Evolutionary conservation across 495 filamentous ascomycete species (phyloP).

Genomic region (Penicillium bialowiezense): DNA sequence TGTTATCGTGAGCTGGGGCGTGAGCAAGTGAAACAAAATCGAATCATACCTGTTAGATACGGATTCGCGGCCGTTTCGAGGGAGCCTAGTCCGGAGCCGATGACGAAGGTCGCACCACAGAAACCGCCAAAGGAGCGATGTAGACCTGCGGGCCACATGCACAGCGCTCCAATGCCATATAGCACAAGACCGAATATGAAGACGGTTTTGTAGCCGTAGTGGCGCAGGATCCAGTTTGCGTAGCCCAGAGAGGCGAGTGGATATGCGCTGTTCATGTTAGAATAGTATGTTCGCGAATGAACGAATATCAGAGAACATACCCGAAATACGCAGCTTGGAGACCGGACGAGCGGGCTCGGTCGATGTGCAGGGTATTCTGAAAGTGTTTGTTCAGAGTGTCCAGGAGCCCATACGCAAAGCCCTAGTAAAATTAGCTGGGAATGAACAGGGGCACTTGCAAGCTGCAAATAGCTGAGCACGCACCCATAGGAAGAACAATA

Average conservation of each 20-base stretch:
- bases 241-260: conserved; percentile 60
- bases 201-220: conserved; percentile 51
- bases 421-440: conserved; percentile 34
- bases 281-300: too few species aligned
- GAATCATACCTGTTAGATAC: conserved; percentile 44
- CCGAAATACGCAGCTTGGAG: conserved; percentile 56
- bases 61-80: conserved; percentile 58
- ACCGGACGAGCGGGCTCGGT: conserved; percentile 47
- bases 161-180: conserved; percentile 52
- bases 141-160: conserved; percentile 54
- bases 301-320: too few species aligned
- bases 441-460: too few species aligned
- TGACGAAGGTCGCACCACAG: conserved; percentile 58
- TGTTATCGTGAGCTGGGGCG: conserved; percentile 3
- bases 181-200: conserved; percentile 52
- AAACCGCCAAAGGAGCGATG: conserved; percentile 57
- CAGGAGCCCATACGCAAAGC: conserved; percentile 49
- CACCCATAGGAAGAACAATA: conserved; percentile 74
- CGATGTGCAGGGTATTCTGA: conserved; percentile 52
- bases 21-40: too few species aligned
- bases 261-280: conserved; percentile 41
- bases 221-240: conserved; percentile 53
- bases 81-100: conserved; percentile 52
- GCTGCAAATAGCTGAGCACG: too few species aligned
- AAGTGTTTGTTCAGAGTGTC: conserved; percentile 54